These are phyloP conservation scores for Tetrapisispora iriomotensis DNA, from an alignment of 805 yeast species.

Conservation along the genomic window DNA sequence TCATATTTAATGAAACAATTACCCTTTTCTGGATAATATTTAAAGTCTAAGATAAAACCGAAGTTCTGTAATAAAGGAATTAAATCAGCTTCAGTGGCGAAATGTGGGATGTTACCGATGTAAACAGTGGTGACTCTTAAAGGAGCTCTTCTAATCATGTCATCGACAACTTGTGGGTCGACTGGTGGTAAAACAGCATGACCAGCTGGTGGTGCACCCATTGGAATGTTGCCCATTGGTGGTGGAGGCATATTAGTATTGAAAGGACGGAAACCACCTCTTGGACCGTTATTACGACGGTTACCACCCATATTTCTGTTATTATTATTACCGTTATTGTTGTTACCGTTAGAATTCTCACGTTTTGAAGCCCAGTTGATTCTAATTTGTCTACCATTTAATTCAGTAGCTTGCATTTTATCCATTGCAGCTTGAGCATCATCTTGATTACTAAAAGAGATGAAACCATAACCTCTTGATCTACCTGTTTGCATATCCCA, in stretches of 20 bases:
- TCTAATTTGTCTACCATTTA: slow-evolving; percentile 69
- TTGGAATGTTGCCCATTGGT: slow-evolving; percentile 18
- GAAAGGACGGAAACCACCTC: slow-evolving; percentile 3
- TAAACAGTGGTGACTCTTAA: slow-evolving; percentile 63
- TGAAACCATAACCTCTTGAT: slow-evolving; percentile 88
- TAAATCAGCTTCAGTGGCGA: slow-evolving; percentile 61
- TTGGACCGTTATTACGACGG: slow-evolving; percentile 14
- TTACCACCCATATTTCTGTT: slow-evolving; percentile 15
- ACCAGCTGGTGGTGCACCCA: slow-evolving; percentile 12
- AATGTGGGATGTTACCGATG: slow-evolving; percentile 75
- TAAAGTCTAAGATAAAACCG: slow-evolving; percentile 75
- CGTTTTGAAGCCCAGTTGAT: slow-evolving; percentile 85
- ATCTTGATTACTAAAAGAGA: slow-evolving; percentile 52
- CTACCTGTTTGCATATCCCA: slow-evolving; percentile 95
- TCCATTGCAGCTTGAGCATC: slow-evolving; percentile 70
- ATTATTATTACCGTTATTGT: slow-evolving; percentile 13
- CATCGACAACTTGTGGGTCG: slow-evolving; percentile 53
- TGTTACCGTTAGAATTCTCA: slow-evolving; percentile 30
- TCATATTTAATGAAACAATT: slow-evolving; percentile 86
- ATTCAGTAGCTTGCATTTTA: slow-evolving; percentile 61
- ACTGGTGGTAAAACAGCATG: slow-evolving; percentile 28
- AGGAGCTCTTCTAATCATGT: slow-evolving; percentile 69
- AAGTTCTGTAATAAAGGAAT: slow-evolving; percentile 66
- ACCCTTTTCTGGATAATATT: slow-evolving; percentile 68
- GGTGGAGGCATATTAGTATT: slow-evolving; percentile 16